Evolutionary conservation across 495 filamentous ascomycete species (phyloP).

Genomic region (Hyaloscypha finlandica): DNA sequence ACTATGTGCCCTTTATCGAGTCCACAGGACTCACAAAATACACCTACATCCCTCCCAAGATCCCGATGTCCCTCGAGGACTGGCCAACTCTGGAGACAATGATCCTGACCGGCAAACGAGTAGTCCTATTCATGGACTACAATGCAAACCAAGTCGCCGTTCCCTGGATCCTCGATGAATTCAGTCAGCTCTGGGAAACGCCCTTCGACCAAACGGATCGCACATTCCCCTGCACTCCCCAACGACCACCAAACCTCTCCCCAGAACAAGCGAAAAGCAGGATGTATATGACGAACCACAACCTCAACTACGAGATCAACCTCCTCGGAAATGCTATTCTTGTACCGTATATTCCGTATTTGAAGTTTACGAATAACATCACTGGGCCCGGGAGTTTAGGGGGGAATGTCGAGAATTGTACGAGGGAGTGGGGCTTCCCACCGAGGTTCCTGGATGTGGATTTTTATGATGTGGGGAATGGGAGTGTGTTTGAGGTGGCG

Average conservation of each 20-base stretch:
- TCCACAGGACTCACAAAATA: constrained; percentile 68
- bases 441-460: constrained; percentile 92
- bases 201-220: constrained; percentile 67
- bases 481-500: constrained; percentile 91
- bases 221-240: constrained; percentile 66
- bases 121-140: constrained; percentile 70
- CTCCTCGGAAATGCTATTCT: constrained; percentile 52
- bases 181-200: constrained; percentile 76
- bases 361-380: constrained; percentile 72
- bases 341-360: constrained; percentile 71
- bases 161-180: constrained; percentile 77
- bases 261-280: constrained; percentile 41
- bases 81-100: constrained; percentile 85
- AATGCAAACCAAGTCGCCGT: constrained; percentile 76
- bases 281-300: constrained; percentile 91
- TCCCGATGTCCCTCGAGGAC: constrained; percentile 66
- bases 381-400: constrained; percentile 71
- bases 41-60: constrained; percentile 70
- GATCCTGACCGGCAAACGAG: constrained; percentile 63
- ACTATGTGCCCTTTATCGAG: constrained; percentile 46
- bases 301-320: constrained; percentile 75
- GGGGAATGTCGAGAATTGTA: constrained; percentile 64
- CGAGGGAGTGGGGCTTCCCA: constrained; percentile 66
- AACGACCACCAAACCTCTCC: constrained; percentile 69
- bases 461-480: constrained; percentile 80